Evolutionary conservation across 2,329 filamentous ascomycete species (phyloP).

Genomic region (Fusarium guadeloupense): DNA sequence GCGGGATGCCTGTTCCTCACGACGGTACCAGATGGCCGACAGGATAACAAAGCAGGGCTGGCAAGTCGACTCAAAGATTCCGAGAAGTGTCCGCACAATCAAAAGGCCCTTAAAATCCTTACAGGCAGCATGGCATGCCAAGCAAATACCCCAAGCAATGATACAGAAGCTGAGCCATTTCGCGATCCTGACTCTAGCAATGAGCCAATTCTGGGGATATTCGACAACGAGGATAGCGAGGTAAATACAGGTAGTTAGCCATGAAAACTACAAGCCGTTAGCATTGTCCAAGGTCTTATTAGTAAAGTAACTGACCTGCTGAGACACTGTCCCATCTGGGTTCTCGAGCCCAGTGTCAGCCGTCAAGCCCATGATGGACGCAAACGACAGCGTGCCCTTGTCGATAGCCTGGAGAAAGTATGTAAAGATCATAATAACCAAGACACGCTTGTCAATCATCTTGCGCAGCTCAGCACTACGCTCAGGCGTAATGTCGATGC

Average conservation of each 20-base stretch:
- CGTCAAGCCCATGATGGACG: slow-evolving; percentile 70
- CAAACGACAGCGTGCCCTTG: slow-evolving; percentile 72
- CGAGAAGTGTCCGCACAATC: slow-evolving; percentile 70
- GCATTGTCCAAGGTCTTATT: fast-evolving
- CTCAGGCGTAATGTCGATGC: slow-evolving; percentile 66
- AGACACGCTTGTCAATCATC: slow-evolving; percentile 73
- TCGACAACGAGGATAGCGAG: slow-evolving; percentile 76
- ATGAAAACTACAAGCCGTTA: slow-evolving; percentile 49
- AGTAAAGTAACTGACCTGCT: slow-evolving; percentile 19
- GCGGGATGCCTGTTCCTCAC: slow-evolving; percentile 71
- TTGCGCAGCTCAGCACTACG: slow-evolving; percentile 69
- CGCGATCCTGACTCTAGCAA: slow-evolving; percentile 71
- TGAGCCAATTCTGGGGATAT: slow-evolving; percentile 71
- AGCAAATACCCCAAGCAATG: slow-evolving; percentile 66
- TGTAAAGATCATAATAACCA: slow-evolving; percentile 76
- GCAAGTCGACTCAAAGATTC: slow-evolving; percentile 75
- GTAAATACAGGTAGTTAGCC: slow-evolving; percentile 80
- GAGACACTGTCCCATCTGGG: slow-evolving; percentile 42
- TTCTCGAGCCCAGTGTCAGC: slow-evolving; percentile 59
- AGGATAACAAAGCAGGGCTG: slow-evolving; percentile 75
- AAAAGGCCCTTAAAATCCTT: slow-evolving; percentile 68
- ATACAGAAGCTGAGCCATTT: slow-evolving; percentile 74
- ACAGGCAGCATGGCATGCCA: slow-evolving; percentile 70
- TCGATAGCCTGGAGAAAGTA: slow-evolving; percentile 78
- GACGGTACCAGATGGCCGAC: slow-evolving; percentile 75